These are phyloP conservation scores for Daldinia decipiens DNA, from an alignment of 495 filamentous ascomycete species.

Conservation along the genomic window DNA sequence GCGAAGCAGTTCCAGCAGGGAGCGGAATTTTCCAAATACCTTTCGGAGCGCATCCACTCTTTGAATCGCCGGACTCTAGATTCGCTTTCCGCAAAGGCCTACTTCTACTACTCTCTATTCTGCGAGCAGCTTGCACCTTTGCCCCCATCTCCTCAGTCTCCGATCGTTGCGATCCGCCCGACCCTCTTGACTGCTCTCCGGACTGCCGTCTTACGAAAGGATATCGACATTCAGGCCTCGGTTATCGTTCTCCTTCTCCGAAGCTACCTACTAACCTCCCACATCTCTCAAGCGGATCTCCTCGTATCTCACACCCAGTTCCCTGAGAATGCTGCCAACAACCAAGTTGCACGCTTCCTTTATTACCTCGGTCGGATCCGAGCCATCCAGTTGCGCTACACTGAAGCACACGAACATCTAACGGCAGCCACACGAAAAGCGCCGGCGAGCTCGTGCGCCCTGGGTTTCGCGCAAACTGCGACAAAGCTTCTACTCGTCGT, in stretches of 20 bases:
- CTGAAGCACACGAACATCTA: constrained; percentile 94
- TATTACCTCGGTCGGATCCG: constrained; percentile 97
- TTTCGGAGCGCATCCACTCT: constrained; percentile 84
- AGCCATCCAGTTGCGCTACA: constrained; percentile 94
- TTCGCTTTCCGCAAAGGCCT: constrained; percentile 91
- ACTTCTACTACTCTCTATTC: constrained; percentile 97
- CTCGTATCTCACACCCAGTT: constrained; percentile 95
- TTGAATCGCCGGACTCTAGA: constrained; percentile 95
- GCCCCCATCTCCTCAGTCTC: constrained; percentile 85
- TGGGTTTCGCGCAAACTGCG: constrained; percentile 94
- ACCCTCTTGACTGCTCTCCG: constrained; percentile 87
- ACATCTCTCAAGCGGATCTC: constrained; percentile 96
- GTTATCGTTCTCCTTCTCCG: constrained; percentile 94
- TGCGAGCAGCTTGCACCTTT: constrained; percentile 87
- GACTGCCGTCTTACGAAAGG: constrained; percentile 93
- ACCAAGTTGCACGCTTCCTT: constrained; percentile 94
- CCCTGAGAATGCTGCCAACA: constrained; percentile 91
- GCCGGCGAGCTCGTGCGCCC: constrained; percentile 84
- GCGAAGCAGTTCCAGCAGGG: constrained; percentile 79
- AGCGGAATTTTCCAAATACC: constrained; percentile 79
- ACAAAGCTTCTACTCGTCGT: constrained; percentile 95
- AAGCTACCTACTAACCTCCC: constrained; percentile 94
- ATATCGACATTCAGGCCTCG: constrained; percentile 93
- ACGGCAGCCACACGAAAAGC: constrained; percentile 93
- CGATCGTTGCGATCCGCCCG: constrained; percentile 85